A percentile compares a stretch with the other conserved stretches of the same genome.
phyloP scores from a whole-genome alignment of 495 filamentous ascomycete genomes.

The Parmelia sp. region DNA sequence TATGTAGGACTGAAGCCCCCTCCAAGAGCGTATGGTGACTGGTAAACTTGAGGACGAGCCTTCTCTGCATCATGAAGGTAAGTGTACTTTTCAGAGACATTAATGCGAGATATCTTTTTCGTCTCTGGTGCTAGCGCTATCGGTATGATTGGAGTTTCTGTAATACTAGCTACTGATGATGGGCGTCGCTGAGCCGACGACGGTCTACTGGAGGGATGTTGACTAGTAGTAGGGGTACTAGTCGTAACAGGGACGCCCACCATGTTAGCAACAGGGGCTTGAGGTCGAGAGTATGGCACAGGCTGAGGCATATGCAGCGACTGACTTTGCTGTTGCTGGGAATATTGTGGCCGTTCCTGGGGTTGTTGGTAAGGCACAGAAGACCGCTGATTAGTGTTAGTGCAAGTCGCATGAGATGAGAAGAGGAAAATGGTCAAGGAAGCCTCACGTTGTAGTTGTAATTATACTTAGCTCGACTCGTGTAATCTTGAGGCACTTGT shows the following conservation, averaged over 20 bases:
- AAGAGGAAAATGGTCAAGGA: neutral
- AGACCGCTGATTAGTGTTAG: constrained; percentile 6
- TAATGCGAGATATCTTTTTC: constrained; percentile 16
- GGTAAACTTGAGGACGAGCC: constrained; percentile 23
- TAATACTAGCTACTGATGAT: constrained; percentile 5
- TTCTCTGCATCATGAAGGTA: constrained; percentile 28
- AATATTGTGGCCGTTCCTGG: constrained; percentile 1
- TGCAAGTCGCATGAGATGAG: neutral
- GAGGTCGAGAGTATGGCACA: constrained; percentile 10
- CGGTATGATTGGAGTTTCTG: neutral
- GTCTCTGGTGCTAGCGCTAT: constrained; percentile 11
- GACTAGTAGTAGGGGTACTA: constrained; percentile 6
- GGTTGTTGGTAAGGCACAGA: constrained; percentile 6
- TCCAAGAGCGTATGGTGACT: constrained; percentile 26
- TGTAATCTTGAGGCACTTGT: constrained; percentile 6
- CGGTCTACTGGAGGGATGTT: constrained; percentile 6
- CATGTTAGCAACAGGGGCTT: constrained; percentile 30
- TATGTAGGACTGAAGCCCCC: constrained; percentile 20
- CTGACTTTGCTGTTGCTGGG: constrained; percentile 9
- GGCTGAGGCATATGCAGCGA: constrained; percentile 12
- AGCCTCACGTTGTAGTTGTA: constrained; percentile 13
- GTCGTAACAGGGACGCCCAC: constrained; percentile 6
- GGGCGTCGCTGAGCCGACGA: constrained; percentile 6
- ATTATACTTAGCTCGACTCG: constrained; percentile 1
- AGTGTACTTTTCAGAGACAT: constrained; percentile 15